Conservation (phyloP, 768 basidiomycete species). For the Myochromella boudieri region DNA sequence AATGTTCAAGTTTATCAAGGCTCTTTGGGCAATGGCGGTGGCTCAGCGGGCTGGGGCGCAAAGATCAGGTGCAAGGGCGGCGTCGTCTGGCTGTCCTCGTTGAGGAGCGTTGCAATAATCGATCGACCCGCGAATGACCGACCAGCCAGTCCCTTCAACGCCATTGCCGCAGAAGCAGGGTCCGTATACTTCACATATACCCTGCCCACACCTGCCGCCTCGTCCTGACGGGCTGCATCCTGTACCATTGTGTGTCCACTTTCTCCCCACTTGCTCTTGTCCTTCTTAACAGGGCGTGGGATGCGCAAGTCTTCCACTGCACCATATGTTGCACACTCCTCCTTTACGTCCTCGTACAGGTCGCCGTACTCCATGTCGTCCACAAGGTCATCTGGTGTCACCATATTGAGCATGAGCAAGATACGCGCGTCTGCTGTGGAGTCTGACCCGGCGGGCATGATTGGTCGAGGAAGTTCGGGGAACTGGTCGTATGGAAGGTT, state of each 20-base stretch:
- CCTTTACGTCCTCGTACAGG: slow-evolving; percentile 91
- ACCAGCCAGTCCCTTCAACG: slow-evolving; percentile 87
- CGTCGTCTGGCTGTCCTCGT: slow-evolving; percentile 82
- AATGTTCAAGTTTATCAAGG: background rate
- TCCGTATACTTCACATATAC: slow-evolving; percentile 90
- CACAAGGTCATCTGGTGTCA: slow-evolving; percentile 85
- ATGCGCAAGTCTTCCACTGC: slow-evolving; percentile 82
- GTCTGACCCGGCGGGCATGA: slow-evolving; percentile 79
- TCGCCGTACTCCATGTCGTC: slow-evolving; percentile 94
- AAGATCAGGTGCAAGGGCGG: slow-evolving; percentile 82
- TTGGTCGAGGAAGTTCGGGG: slow-evolving; percentile 83
- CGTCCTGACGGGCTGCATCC: slow-evolving; percentile 75
- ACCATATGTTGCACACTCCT: slow-evolving; percentile 84
- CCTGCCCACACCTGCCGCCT: slow-evolving; percentile 89
- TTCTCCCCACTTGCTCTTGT: slow-evolving; percentile 80
- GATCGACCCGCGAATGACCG: slow-evolving; percentile 84
- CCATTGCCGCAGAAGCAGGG: slow-evolving; percentile 60
- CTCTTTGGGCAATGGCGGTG: slow-evolving; percentile 64
- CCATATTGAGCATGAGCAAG: slow-evolving; percentile 98
- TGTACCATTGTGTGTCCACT: slow-evolving; percentile 56
- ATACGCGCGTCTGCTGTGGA: slow-evolving; percentile 69
- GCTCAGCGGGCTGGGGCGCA: slow-evolving; percentile 80
- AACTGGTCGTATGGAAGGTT: slow-evolving; percentile 78
- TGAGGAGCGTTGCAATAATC: slow-evolving; percentile 82
- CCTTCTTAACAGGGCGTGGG: slow-evolving; percentile 85